Percentiles rank a stretch among this genome's conserved stretches.
These are phyloP conservation scores for Lepiota brunneoincarnata DNA, from an alignment of 768 basidiomycete genomes.

Conservation along the genomic window DNA sequence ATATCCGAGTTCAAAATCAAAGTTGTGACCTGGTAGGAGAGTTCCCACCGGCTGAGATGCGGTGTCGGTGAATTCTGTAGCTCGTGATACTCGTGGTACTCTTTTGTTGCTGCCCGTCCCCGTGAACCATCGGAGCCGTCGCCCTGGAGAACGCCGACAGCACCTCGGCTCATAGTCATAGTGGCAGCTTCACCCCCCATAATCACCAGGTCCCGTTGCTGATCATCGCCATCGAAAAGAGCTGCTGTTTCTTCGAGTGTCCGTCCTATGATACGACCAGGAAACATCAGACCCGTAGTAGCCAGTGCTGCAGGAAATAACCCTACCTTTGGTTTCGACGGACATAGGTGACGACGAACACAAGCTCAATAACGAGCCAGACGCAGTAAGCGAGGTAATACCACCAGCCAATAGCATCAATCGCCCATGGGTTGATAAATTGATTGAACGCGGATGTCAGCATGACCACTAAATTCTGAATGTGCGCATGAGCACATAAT, in stretches of 20 bases:
- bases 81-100: conserved; percentile 16
- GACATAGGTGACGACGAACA: conserved; percentile 53
- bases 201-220: conserved; percentile 38
- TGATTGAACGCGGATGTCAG: conserved; percentile 75
- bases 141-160: conserved; percentile 16
- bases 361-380: conserved; percentile 61
- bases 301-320: neutral
- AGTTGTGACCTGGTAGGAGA: conserved; percentile 3
- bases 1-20: neutral
- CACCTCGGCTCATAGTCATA: conserved; percentile 30
- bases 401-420: conserved; percentile 54
- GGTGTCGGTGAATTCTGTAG: conserved; percentile 7
- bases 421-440: conserved; percentile 76
- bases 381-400: conserved; percentile 63
- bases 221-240: conserved; percentile 64
- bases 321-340: conserved; percentile 61
- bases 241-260: conserved; percentile 75
- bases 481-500: conserved; percentile 6
- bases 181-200: conserved; percentile 49
- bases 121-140: neutral
- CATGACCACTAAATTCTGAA: conserved; percentile 59
- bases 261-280: conserved; percentile 33
- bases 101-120: conserved; percentile 10
- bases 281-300: neutral
- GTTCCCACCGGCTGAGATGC: conserved; percentile 7